Conservation (phyloP, 306 rosid species). For the Rosa chinensis region DNA sequence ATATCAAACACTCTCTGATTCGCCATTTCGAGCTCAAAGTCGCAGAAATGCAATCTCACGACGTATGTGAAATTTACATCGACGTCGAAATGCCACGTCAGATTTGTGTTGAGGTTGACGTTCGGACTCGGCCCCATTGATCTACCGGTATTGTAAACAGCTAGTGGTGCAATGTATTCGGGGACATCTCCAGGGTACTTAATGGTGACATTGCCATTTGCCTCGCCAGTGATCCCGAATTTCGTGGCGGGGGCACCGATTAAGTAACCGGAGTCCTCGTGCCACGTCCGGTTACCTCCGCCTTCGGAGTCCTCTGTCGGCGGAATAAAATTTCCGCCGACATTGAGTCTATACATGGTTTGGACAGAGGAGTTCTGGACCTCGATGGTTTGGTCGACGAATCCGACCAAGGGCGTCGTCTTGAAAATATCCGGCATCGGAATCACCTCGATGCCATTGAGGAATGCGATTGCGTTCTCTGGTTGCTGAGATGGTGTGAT, state of each 20-base stretch:
- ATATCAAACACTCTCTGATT: slow-evolving; percentile 48
- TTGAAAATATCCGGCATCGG: slow-evolving; percentile 40
- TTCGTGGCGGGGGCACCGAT: slow-evolving; percentile 13
- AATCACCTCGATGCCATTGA: slow-evolving; percentile 44
- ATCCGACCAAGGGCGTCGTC: slow-evolving; percentile 21
- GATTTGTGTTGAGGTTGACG: slow-evolving; percentile 29
- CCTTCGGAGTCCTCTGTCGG: slow-evolving; percentile 26
- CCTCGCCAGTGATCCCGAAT: slow-evolving; percentile 19
- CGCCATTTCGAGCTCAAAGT: slow-evolving; percentile 21
- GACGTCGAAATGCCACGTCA: slow-evolving; percentile 44
- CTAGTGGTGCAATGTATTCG: slow-evolving; percentile 36
- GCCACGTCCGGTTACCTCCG: slow-evolving; percentile 30
- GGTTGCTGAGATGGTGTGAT: slow-evolving; percentile 30
- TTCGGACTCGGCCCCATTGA: slow-evolving; percentile 33
- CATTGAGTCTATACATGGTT: slow-evolving; percentile 41
- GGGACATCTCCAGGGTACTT: slow-evolving; percentile 19
- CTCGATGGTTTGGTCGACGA: slow-evolving; percentile 14
- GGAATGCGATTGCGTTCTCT: slow-evolving; percentile 26
- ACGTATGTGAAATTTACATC: slow-evolving; percentile 43
- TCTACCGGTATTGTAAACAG: slow-evolving; percentile 40
- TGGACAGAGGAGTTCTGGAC: slow-evolving; percentile 22
- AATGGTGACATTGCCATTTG: slow-evolving; percentile 23
- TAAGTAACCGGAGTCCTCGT: slow-evolving; percentile 34
- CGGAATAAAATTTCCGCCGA: slow-evolving; percentile 38
- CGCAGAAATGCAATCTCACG: slow-evolving; percentile 57